phyloP scores from a whole-genome alignment of 1,284 basidiomycete genomes.

The Boletus mariae region DNA sequence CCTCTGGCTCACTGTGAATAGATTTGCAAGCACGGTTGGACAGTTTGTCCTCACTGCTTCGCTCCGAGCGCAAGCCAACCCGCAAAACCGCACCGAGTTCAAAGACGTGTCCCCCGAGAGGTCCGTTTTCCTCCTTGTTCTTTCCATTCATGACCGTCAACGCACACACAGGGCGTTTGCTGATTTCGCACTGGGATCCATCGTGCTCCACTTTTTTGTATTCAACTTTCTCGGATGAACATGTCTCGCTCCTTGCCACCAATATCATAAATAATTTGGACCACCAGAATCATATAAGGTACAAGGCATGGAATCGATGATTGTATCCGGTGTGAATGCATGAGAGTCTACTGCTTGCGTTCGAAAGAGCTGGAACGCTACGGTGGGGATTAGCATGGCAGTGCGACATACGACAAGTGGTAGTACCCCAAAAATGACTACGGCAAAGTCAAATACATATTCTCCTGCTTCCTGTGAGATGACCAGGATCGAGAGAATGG shows the following conservation, averaged over 20 bases:
- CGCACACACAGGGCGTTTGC: constrained; percentile 79
- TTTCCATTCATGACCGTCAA: not conserved
- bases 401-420: constrained; percentile 25
- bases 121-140: constrained; percentile 40
- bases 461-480: constrained; percentile 45
- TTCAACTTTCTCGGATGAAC: constrained; percentile 89
- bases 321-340: not conserved
- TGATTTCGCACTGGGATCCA: constrained; percentile 91
- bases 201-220: constrained; percentile 97
- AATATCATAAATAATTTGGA: not conserved
- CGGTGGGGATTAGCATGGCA: constrained; percentile 3
- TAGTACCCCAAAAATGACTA: constrained; percentile 71
- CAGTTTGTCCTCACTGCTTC: constrained; percentile 96
- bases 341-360: constrained; percentile 31
- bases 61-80: constrained; percentile 89
- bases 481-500: not conserved
- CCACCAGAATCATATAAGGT: constrained; percentile 7
- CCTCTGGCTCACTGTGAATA: constrained; percentile 33
- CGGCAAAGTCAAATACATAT: constrained; percentile 78
- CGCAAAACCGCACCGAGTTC: constrained; percentile 76
- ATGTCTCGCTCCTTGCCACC: not conserved
- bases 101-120: constrained; percentile 93
- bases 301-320: constrained; percentile 5
- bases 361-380: constrained; percentile 77
- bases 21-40: constrained; percentile 90